These are phyloP conservation scores for Acanthamoeba lenticulata DNA, from an alignment of 208 protist species.

Conservation along the genomic window DNA sequence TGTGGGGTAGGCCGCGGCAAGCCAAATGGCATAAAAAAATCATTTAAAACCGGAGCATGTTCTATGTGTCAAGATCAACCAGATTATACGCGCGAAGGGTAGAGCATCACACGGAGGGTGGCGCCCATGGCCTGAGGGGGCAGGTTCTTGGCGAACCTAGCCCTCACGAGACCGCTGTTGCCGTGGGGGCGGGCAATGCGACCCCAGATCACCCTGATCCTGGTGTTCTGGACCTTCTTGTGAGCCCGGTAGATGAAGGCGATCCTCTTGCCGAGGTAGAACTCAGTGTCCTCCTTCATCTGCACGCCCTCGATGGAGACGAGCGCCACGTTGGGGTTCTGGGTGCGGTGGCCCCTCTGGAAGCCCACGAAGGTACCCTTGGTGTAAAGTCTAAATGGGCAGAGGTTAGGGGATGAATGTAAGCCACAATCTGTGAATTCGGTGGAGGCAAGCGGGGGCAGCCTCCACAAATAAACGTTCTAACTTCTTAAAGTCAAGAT, in stretches of 20 bases:
- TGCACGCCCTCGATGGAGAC: constrained; percentile 97
- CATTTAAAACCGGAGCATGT: background rate
- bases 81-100: constrained; percentile 96
- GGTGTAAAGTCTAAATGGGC: constrained; percentile 43
- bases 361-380: constrained; percentile 51
- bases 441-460: background rate
- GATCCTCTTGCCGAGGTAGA: constrained; percentile 98
- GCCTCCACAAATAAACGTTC: background rate
- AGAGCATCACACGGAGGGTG: constrained; percentile 97
- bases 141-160: constrained; percentile 97
- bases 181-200: constrained; percentile 97
- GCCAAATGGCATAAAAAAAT: too few species aligned
- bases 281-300: constrained; percentile 94
- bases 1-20: too few species aligned
- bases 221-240: constrained; percentile 85
- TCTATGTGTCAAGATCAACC: constrained; percentile 22
- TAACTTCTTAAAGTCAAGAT: background rate
- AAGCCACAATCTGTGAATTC: background rate
- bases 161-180: constrained; percentile 96
- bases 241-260: constrained; percentile 97
- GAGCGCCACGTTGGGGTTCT: constrained; percentile 95
- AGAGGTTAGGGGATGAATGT: background rate
- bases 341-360: constrained; percentile 87
- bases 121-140: constrained; percentile 96
- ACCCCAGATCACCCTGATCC: constrained; percentile 97